These are phyloP conservation scores for Erythrobasidium hasegawianum DNA, from an alignment of 1,284 basidiomycete genomes.

Conservation along the genomic window DNA sequence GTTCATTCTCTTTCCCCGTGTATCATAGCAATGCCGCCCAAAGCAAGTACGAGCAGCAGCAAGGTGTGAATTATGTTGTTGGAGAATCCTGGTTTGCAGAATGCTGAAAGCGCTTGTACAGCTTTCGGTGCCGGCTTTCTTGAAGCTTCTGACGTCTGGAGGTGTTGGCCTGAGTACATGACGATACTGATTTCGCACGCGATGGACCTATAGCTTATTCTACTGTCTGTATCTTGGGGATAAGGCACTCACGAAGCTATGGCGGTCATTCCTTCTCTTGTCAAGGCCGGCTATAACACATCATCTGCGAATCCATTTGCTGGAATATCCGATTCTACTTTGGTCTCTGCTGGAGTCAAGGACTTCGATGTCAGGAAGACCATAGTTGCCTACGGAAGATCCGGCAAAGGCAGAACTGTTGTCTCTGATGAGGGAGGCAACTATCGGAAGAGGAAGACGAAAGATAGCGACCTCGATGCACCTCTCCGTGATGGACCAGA, in stretches of 20 bases:
- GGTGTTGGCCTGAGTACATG: too few species aligned
- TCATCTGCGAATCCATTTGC: conserved; percentile 35
- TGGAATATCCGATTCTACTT: conserved; percentile 30
- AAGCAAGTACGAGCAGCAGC: not conserved
- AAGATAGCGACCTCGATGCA: conserved; percentile 56
- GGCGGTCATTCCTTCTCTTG: conserved; percentile 68
- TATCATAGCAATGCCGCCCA: not conserved
- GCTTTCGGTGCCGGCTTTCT: too few species aligned
- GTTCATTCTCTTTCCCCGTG: not conserved
- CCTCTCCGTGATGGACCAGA: conserved; percentile 57
- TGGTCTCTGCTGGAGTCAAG: conserved; percentile 30
- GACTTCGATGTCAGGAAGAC: conserved; percentile 54
- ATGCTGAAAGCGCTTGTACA: too few species aligned
- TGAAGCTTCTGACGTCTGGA: too few species aligned
- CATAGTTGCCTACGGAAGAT: conserved; percentile 55
- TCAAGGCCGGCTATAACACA: conserved; percentile 50
- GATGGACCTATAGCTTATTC: too few species aligned
- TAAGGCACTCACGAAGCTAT: conserved; percentile 76
- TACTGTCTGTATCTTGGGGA: too few species aligned
- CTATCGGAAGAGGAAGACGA: conserved; percentile 18
- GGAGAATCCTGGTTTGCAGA: too few species aligned
- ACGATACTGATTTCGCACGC: too few species aligned
- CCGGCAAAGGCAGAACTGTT: conserved; percentile 37
- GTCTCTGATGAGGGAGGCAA: conserved; percentile 41
- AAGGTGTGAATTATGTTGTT: too few species aligned